Conservation (phyloP, 2,329 filamentous ascomycete genomes). For the Lecanicillium sp. region DNA sequence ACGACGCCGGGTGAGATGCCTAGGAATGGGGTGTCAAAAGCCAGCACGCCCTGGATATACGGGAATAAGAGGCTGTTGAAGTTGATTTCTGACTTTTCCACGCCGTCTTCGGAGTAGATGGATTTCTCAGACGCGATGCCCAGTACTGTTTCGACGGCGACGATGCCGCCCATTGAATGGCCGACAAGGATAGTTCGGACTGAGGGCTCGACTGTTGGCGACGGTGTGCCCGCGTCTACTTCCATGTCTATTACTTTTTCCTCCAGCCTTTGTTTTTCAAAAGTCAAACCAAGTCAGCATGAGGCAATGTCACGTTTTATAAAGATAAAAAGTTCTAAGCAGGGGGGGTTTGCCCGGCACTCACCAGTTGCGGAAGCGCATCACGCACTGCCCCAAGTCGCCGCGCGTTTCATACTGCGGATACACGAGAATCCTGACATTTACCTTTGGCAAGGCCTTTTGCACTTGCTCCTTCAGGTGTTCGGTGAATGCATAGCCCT, state of each 20-base stretch:
- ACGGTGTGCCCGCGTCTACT: constrained; percentile 69
- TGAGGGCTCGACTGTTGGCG: constrained; percentile 77
- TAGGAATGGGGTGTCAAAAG: constrained; percentile 90
- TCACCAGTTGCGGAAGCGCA: constrained; percentile 67
- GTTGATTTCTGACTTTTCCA: constrained; percentile 24
- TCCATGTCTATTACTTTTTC: constrained; percentile 93
- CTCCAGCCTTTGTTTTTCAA: constrained; percentile 54
- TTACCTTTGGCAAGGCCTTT: constrained; percentile 58
- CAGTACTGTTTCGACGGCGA: constrained; percentile 81
- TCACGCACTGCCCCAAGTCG: constrained; percentile 62
- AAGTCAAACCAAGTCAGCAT: too few species aligned
- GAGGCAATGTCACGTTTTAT: too few species aligned
- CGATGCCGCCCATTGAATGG: constrained; percentile 90
- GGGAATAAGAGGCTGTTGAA: constrained; percentile 78
- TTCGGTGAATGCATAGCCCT: constrained; percentile 57
- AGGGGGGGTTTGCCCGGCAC: too few species aligned
- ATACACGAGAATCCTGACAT: constrained; percentile 62
- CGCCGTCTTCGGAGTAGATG: constrained; percentile 38
- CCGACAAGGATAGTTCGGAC: constrained; percentile 76
- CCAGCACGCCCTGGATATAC: constrained; percentile 80
- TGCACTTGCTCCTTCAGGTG: constrained; percentile 59
- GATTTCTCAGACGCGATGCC: constrained; percentile 53
- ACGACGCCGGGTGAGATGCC: constrained; percentile 75
- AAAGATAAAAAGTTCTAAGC: too few species aligned
- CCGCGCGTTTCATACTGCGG: constrained; percentile 77